Evolutionary conservation across 1,139 yeast species (phyloP).

Genomic region (Blastobotrys apis): DNA sequence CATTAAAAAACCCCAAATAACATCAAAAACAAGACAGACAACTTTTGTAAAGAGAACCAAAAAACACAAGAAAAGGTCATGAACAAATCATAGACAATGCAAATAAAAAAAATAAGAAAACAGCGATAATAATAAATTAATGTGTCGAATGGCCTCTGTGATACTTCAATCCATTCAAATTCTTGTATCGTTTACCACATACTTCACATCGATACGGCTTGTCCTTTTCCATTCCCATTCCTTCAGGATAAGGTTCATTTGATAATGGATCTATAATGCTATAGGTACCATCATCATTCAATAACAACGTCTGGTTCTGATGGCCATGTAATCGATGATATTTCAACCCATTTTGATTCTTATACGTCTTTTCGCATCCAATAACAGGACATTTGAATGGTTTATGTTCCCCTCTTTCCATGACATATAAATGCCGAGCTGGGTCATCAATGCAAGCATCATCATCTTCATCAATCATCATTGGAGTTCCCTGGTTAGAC

Average conservation of each 20-base stretch:
- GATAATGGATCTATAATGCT: conserved; percentile 91
- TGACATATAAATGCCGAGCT: conserved; percentile 85
- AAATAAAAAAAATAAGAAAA: too few species aligned
- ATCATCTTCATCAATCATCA: conserved; percentile 40
- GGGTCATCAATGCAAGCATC: conserved; percentile 62
- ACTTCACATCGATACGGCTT: conserved; percentile 98
- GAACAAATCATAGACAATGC: too few species aligned
- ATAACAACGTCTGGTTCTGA: conserved; percentile 87
- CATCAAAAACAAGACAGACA: too few species aligned
- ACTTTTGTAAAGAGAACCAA: too few species aligned
- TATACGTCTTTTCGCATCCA: conserved; percentile 96
- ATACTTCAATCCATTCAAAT: conserved; percentile 90
- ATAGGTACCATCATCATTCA: conserved; percentile 89
- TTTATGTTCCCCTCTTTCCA: conserved; percentile 87
- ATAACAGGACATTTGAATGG: conserved; percentile 98
- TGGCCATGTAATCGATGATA: conserved; percentile 97
- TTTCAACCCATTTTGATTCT: conserved; percentile 94
- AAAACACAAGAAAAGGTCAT: too few species aligned
- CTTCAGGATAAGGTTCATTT: conserved; percentile 87
- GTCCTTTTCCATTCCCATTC: conserved; percentile 88
- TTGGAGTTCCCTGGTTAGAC: conserved; percentile 32
- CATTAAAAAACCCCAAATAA: too few species aligned
- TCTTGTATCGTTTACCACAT: conserved; percentile 95
- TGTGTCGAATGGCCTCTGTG: conserved; percentile 98
- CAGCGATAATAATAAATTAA: conserved; percentile 39